phyloP scores from a whole-genome alignment of 768 basidiomycete genomes.

The Mycena haematopus region DNA sequence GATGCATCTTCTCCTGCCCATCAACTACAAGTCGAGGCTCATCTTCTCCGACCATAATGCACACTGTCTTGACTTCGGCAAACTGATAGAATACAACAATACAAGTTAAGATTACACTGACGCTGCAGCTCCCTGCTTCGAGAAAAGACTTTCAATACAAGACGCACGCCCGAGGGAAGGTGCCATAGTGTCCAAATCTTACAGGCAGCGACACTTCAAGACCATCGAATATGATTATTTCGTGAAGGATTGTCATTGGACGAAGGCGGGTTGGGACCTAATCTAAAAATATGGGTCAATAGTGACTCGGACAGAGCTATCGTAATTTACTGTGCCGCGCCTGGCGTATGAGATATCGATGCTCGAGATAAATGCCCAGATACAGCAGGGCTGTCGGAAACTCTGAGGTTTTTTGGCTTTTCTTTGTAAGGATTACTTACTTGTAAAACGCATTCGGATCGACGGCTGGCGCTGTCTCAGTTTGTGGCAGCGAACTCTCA shows the following conservation, averaged over 20 bases:
- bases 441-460: conserved; percentile 29
- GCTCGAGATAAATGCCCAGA: conserved; percentile 49
- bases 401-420: not conserved
- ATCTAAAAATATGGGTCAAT: not conserved
- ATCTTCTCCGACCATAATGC: no score
- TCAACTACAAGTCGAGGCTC: no score
- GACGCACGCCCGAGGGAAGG: not conserved
- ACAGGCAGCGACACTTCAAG: not conserved
- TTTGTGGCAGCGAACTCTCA: not conserved
- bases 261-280: conserved; percentile 7
- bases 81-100: not conserved
- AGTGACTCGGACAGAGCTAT: not conserved
- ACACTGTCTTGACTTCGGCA: no score
- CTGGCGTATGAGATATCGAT: conserved; percentile 29
- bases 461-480: conserved; percentile 1
- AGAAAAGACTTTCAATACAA: not conserved
- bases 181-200: not conserved
- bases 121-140: not conserved
- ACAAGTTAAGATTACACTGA: not conserved
- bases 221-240: conserved; percentile 18
- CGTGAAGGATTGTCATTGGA: not conserved
- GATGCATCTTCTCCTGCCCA: not conserved
- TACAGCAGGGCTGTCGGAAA: conserved; percentile 53
- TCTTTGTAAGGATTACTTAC: not conserved
- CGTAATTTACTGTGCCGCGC: not conserved